Conservation (phyloP, 2,329 filamentous ascomycete species). For the Atkinsonella texensis region DNA sequence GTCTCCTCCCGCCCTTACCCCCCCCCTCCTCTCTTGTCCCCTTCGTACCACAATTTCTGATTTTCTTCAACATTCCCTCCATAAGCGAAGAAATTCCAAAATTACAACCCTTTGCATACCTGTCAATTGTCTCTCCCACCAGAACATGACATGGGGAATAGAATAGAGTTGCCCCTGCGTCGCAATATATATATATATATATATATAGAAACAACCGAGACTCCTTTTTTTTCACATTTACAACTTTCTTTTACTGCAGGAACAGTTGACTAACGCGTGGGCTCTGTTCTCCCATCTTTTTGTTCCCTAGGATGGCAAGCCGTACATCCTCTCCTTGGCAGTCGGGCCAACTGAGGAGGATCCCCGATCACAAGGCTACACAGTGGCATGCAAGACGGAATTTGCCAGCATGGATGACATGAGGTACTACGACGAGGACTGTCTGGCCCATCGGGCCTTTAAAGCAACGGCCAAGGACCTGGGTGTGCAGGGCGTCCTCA, state of each 20-base stretch:
- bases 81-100: too few species aligned
- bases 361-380: constrained; percentile 52
- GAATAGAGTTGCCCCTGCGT: too few species aligned
- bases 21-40: not conserved
- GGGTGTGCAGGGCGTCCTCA: constrained; percentile 24
- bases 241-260: too few species aligned
- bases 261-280: too few species aligned
- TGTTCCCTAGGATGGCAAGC: constrained; percentile 48
- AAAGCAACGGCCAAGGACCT: constrained; percentile 24
- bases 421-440: constrained; percentile 53
- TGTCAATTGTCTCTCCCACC: too few species aligned
- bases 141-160: too few species aligned
- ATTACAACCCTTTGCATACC: too few species aligned
- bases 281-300: not conserved
- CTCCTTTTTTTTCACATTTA: too few species aligned
- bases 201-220: too few species aligned
- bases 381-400: constrained; percentile 47
- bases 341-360: constrained; percentile 44
- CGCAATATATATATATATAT: too few species aligned
- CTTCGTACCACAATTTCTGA: too few species aligned
- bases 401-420: constrained; percentile 57
- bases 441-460: constrained; percentile 29
- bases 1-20: not conserved
- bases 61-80: too few species aligned
- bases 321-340: constrained; percentile 50